Evolutionary conservation across 768 basidiomycete species (phyloP), one percentile per base, ranked within the genome.

Genomic region (Gloeopeniophorella convolvens): DNA sequence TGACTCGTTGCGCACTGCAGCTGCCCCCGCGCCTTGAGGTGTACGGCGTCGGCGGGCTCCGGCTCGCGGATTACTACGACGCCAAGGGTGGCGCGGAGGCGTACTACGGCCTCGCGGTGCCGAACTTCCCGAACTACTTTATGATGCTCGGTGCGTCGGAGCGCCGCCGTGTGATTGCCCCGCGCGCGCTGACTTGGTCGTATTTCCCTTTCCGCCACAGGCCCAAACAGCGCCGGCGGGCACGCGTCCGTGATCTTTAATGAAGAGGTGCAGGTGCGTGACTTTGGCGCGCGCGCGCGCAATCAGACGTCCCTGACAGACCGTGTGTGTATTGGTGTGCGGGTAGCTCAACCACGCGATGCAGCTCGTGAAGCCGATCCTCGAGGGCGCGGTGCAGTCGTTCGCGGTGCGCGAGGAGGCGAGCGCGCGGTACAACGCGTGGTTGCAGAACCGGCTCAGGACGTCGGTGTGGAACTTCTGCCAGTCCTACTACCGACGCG

Each of bases 221-320:
- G 56, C 20, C 79, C 81, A 3, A 83, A 83, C 59, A 72, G 72
- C 28, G 74, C 72, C 24, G 69, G 76, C 7, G 80, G 79, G 12
- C 80, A 82, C 56, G 75, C 74, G 8, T 81, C 80, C 21, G 69
- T 77, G 30, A 68, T 82, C 40, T 80, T 77, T 60, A 70, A 68
- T 44, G 70, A 76, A 54, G 80, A 82, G 61, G 66, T 71, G 6
- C 78, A 82, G 72, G 79, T 76, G 36, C 6, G 54, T 26, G 28
- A 37, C 16, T 11, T 20, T 3, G 2, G 16, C 27, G 41, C 13
- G 11, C n/a, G n/a, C n/a, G n/a, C n/a, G n/a, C n/a, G n/a, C n/a
- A n/a, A n/a, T n/a, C n/a, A n/a, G n/a, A 32, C 32, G 32, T 21
- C 13, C 12, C 30, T 50, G n/a, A n/a, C n/a, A n/a, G n/a, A n/a